Evolutionary conservation across 805 yeast species (phyloP).

Genomic region (Yamadazyma tumulicola): DNA sequence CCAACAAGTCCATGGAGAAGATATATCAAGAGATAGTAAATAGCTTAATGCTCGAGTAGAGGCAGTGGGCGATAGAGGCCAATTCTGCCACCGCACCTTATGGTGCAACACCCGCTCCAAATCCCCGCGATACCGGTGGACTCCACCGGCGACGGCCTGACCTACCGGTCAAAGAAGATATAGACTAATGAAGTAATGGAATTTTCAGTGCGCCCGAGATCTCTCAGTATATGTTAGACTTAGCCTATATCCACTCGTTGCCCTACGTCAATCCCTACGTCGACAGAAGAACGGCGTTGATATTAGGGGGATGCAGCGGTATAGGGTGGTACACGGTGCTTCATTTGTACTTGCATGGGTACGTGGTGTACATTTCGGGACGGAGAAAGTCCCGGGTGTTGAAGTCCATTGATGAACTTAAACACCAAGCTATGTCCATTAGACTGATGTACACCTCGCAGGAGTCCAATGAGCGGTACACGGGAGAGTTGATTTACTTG

Average conservation of each 20-base stretch:
- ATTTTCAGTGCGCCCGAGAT: too few species aligned
- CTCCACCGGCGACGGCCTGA: too few species aligned
- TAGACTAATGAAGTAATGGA: too few species aligned
- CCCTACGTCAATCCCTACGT: slow-evolving; percentile 59
- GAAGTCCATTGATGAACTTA: slow-evolving; percentile 54
- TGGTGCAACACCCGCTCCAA: too few species aligned
- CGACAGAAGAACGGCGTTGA: slow-evolving; percentile 61
- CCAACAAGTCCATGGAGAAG: slow-evolving; percentile 24
- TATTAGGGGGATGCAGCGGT: slow-evolving; percentile 82
- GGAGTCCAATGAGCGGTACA: slow-evolving; percentile 18
- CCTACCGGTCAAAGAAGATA: too few species aligned
- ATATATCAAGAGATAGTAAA: slow-evolving; percentile 23
- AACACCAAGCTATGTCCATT: slow-evolving; percentile 46
- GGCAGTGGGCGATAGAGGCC: too few species aligned
- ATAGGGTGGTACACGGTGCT: slow-evolving; percentile 75
- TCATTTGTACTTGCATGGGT: slow-evolving; percentile 78
- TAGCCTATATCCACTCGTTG: slow-evolving; percentile 18
- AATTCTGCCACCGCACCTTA: too few species aligned
- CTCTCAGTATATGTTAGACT: slow-evolving; percentile 13
- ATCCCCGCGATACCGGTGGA: too few species aligned
- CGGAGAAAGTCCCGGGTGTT: slow-evolving; percentile 54
- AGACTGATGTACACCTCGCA: slow-evolving; percentile 21
- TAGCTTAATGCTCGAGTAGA: too few species aligned
- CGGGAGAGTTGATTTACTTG: slow-evolving; percentile 36
- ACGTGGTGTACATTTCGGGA: slow-evolving; percentile 70